phyloP scores from a whole-genome alignment of 1,284 basidiomycete species.

The Boletellus sp. region DNA sequence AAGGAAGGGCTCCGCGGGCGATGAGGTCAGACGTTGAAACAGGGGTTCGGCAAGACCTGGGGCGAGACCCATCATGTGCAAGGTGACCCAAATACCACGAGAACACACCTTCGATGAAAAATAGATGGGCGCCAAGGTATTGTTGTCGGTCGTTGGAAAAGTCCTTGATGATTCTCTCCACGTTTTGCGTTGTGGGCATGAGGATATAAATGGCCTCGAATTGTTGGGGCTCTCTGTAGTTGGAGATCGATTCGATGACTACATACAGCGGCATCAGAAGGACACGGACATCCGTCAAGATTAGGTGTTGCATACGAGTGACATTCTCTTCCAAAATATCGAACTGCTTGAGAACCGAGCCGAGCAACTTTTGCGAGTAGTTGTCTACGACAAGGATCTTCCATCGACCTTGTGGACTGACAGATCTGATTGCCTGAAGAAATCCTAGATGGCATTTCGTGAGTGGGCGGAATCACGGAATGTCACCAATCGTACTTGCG shows the following conservation, averaged over 20 bases:
- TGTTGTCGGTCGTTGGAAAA: constrained; percentile 66
- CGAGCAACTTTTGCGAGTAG: constrained; percentile 81
- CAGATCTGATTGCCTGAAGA: constrained; percentile 75
- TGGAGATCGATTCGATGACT: constrained; percentile 81
- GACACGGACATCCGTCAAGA: constrained; percentile 4
- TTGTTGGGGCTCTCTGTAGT: constrained; percentile 71
- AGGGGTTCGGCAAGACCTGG: constrained; percentile 71
- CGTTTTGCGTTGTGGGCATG: constrained; percentile 92
- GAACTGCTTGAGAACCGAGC: constrained; percentile 87
- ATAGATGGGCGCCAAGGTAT: constrained; percentile 88
- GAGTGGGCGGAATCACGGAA: constrained; percentile 2
- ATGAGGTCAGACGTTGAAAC: constrained; percentile 70
- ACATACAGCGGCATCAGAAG: constrained; percentile 8
- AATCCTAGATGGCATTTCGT: constrained; percentile 50
- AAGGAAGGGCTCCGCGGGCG: constrained; percentile 68
- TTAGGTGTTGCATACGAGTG: constrained; percentile 61
- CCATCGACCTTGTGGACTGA: constrained; percentile 83
- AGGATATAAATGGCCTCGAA: constrained; percentile 92
- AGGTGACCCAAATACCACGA: neutral
- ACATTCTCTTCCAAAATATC: constrained; percentile 94
- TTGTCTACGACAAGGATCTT: constrained; percentile 97
- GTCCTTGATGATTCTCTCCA: constrained; percentile 87
- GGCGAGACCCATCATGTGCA: constrained; percentile 3
- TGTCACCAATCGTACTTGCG: constrained; percentile 41
- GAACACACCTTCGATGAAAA: constrained; percentile 85